Percentiles rank a stretch among this genome's conserved stretches.
phyloP scores from a whole-genome alignment of 306 rosid species.

The Benincasa hispida region DNA sequence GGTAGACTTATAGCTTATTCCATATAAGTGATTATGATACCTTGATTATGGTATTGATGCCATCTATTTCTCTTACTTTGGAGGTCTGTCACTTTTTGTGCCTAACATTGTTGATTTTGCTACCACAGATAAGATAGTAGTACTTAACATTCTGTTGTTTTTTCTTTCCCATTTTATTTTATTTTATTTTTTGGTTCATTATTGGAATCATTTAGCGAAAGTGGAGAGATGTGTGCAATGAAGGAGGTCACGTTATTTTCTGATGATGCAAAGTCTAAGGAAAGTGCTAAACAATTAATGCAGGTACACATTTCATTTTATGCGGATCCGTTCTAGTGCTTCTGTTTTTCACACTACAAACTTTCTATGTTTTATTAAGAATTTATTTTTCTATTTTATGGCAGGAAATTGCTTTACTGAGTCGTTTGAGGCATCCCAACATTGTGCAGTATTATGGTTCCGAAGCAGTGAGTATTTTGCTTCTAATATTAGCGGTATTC shows the following conservation, averaged over 20 bases:
- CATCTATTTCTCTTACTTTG: not conserved
- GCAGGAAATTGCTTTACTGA: constrained; percentile 84
- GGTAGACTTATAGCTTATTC: not conserved
- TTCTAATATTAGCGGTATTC: constrained; percentile 7
- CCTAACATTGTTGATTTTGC: not conserved
- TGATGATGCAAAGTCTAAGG: constrained; percentile 92
- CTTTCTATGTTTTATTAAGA: constrained; percentile 18
- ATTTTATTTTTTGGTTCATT: not conserved
- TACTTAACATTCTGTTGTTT: not conserved
- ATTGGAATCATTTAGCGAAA: constrained; percentile 45
- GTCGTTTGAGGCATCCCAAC: constrained; percentile 94
- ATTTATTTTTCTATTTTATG: constrained; percentile 5
- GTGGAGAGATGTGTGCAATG: constrained; percentile 99
- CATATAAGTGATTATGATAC: not conserved
- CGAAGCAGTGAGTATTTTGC: constrained; percentile 54
- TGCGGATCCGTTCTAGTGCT: not conserved
- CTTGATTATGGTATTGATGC: not conserved
- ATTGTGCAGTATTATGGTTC: constrained; percentile 95
- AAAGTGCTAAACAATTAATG: constrained; percentile 88
- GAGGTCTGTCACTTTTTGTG: not conserved
- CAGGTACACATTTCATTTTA: constrained; percentile 42
- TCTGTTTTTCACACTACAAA: not conserved
- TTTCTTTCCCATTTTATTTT: constrained; percentile 3
- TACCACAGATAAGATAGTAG: not conserved
- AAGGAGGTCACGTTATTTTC: constrained; percentile 97